Conservation (phyloP, 306 rosid species). For the Arachis stenosperma region DNA sequence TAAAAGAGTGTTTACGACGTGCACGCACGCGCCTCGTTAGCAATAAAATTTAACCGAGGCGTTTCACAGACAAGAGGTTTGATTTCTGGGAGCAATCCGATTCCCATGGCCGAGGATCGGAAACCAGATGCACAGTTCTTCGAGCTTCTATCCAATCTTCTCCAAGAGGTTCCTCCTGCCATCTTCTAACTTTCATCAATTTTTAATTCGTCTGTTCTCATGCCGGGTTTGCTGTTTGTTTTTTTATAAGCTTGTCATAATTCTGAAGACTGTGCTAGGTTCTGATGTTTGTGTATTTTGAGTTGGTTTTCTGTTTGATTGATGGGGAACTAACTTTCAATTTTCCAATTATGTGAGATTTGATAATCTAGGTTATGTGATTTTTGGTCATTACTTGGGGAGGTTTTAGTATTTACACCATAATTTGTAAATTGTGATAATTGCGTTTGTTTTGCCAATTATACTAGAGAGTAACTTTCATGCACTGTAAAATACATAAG, state of each 20-base stretch:
- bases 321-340: neutral
- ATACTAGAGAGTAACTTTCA: neutral
- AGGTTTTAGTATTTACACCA: neutral
- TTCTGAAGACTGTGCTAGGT: neutral
- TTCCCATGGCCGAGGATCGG: constrained; percentile 63
- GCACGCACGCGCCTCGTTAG: too few species aligned
- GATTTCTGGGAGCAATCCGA: neutral
- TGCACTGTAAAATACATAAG: too few species aligned
- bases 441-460: constrained; percentile 12
- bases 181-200: neutral
- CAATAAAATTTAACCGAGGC: neutral
- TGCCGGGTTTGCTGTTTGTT: neutral
- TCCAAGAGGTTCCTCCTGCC: constrained; percentile 66
- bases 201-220: too few species aligned
- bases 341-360: neutral
- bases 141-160: constrained; percentile 79
- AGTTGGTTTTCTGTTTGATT: constrained; percentile 6
- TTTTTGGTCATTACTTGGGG: neutral
- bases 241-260: neutral
- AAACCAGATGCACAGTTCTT: constrained; percentile 75
- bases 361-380: constrained; percentile 17
- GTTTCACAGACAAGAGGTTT: neutral
- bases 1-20: too few species aligned
- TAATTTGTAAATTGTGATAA: constrained; percentile 24
- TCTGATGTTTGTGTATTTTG: neutral